phyloP scores from a whole-genome alignment of 768 basidiomycete species.

The Termitomyces sp. region DNA sequence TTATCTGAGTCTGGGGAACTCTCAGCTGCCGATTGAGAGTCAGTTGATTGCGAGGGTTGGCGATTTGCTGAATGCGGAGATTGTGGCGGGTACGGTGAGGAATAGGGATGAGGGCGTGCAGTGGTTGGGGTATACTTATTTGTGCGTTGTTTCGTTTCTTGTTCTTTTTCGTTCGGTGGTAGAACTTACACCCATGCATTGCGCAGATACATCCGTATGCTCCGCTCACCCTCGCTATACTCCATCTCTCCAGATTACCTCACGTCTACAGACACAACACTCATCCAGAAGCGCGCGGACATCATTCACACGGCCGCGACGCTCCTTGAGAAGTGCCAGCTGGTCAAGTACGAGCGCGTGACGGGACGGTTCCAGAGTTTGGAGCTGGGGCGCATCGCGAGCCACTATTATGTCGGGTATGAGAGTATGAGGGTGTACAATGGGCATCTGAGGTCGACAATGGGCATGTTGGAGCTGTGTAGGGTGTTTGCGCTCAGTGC shows the following conservation, averaged over 20 bases:
- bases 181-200: slow-evolving; percentile 2
- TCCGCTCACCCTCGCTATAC: slow-evolving; percentile 84
- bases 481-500: slow-evolving; percentile 93
- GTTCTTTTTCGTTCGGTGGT: slow-evolving; percentile 3
- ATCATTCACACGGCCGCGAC: slow-evolving; percentile 92
- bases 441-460: slow-evolving; percentile 82
- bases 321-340: slow-evolving; percentile 87
- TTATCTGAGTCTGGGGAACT: slow-evolving; percentile 91
- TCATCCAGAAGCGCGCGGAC: slow-evolving; percentile 92
- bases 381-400: slow-evolving; percentile 90
- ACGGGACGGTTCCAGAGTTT: slow-evolving; percentile 88
- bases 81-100: slow-evolving; percentile 89
- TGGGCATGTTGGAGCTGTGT: slow-evolving; percentile 89
- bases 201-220: slow-evolving; percentile 87
- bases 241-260: slow-evolving; percentile 87
- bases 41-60: slow-evolving; percentile 91
- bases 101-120: slow-evolving; percentile 97
- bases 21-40: slow-evolving; percentile 95
- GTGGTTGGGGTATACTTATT: slow-evolving; percentile 93
- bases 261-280: slow-evolving; percentile 52
- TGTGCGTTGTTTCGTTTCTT: slow-evolving; percentile 44
- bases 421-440: slow-evolving; percentile 97
- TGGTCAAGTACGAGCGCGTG: slow-evolving; percentile 90
- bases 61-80: slow-evolving; percentile 96
- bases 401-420: slow-evolving; percentile 93